Evolutionary conservation across 495 filamentous ascomycete species (phyloP).

Genomic region (Penicillium robsamsonii): DNA sequence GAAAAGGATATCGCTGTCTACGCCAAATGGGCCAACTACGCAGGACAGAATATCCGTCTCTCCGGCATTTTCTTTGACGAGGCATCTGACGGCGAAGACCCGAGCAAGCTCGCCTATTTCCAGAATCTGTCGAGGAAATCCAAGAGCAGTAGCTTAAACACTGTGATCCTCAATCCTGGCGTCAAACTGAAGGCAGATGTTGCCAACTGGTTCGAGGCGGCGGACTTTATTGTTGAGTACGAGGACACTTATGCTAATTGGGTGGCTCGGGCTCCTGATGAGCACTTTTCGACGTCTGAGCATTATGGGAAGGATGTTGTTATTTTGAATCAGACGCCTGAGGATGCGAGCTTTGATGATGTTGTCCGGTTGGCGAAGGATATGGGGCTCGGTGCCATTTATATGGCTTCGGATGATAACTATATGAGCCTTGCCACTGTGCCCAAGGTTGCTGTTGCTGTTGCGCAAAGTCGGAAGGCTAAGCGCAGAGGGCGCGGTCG

Average conservation of each 20-base stretch:
- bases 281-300: slow-evolving; percentile 7
- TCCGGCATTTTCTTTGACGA: slow-evolving; percentile 53
- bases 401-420: slow-evolving; percentile 19
- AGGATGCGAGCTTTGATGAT: slow-evolving; percentile 7
- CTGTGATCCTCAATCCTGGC: slow-evolving; percentile 25
- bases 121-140: slow-evolving; percentile 28
- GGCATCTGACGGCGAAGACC: slow-evolving; percentile 29
- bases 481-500: background rate
- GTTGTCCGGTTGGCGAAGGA: slow-evolving; percentile 15
- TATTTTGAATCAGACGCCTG: slow-evolving; percentile 21
- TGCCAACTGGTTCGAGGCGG: slow-evolving; percentile 19
- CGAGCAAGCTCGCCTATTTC: slow-evolving; percentile 32
- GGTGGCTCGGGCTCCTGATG: slow-evolving; percentile 3
- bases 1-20: slow-evolving; percentile 42
- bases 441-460: slow-evolving; percentile 16
- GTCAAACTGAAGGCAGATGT: slow-evolving; percentile 14
- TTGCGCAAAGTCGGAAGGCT: background rate
- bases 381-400: slow-evolving; percentile 26
- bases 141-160: slow-evolving; percentile 13
- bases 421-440: slow-evolving; percentile 16
- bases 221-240: slow-evolving; percentile 24
- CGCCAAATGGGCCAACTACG: slow-evolving; percentile 36
- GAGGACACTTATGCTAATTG: slow-evolving; percentile 25
- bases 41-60: slow-evolving; percentile 31
- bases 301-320: slow-evolving; percentile 19